A percentile compares a stretch with the other conserved stretches of the same genome.
Evolutionary conservation across 23 red algal species (phyloP).

Genomic region (Gracilariopsis chorda): DNA sequence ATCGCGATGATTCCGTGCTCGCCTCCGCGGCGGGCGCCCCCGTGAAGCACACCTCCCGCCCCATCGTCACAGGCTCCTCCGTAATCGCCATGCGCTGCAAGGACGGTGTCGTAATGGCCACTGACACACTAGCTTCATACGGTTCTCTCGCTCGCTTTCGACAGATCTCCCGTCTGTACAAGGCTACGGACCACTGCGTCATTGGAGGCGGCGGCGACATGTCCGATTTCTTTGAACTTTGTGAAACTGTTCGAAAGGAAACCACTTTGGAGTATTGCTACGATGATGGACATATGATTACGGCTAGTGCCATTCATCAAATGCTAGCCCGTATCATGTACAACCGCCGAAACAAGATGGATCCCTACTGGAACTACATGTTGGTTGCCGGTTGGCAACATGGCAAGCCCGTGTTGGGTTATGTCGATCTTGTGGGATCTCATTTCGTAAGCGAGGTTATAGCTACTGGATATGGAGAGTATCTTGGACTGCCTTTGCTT

Average conservation of each 20-base stretch:
- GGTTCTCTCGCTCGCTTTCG: constrained; percentile 92
- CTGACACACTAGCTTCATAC: constrained; percentile 96
- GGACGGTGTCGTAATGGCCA: constrained; percentile 87
- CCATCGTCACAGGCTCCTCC: constrained; percentile 90
- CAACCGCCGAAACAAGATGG: constrained; percentile 79
- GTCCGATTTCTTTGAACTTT: constrained; percentile 87
- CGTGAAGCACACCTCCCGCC: constrained; percentile 64
- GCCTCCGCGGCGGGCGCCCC: constrained; percentile 48
- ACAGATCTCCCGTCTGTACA: constrained; percentile 58
- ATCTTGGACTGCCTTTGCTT: constrained; percentile 88
- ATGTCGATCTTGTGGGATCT: constrained; percentile 85
- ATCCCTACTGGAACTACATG: constrained; percentile 92
- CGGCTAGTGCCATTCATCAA: constrained; percentile 70
- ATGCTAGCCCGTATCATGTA: constrained; percentile 92
- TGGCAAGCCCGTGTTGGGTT: constrained; percentile 53
- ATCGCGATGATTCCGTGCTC: background rate
- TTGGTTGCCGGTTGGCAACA: constrained; percentile 73
- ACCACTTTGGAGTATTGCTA: constrained; percentile 58
- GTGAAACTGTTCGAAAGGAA: constrained; percentile 41
- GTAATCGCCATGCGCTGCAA: constrained; percentile 85
- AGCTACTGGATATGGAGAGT: constrained; percentile 86
- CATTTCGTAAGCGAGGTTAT: constrained; percentile 80
- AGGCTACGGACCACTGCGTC: constrained; percentile 47
- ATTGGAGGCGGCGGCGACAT: constrained; percentile 87
- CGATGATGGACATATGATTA: constrained; percentile 66